Conservation (phyloP, 345 rosid genomes). For the Arabidopsis suecica region DNA sequence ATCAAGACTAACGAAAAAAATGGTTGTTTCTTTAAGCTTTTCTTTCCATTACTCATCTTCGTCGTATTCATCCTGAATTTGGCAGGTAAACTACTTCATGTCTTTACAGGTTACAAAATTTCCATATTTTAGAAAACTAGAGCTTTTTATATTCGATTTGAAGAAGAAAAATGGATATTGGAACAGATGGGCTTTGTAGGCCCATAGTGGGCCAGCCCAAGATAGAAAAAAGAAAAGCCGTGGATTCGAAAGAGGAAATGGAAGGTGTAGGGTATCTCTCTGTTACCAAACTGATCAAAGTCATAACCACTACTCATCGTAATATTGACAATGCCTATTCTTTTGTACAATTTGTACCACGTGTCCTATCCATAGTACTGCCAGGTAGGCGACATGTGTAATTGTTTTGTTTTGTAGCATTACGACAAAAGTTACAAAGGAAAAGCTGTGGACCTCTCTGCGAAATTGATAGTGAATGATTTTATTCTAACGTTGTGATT, state of each 20-base stretch:
- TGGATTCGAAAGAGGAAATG: slow-evolving; percentile 14
- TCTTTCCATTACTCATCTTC: background rate
- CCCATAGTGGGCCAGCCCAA: slow-evolving; percentile 35
- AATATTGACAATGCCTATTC: slow-evolving; percentile 29
- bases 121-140: background rate
- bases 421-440: slow-evolving; percentile 27
- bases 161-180: background rate
- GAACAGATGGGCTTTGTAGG: slow-evolving; percentile 29
- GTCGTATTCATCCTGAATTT: background rate
- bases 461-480: background rate
- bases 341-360: background rate
- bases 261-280: slow-evolving; percentile 45
- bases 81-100: slow-evolving; percentile 11
- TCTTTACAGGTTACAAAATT: background rate
- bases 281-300: slow-evolving; percentile 36
- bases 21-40: slow-evolving; percentile 37
- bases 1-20: background rate
- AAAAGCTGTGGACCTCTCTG: background rate
- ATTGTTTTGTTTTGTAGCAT: slow-evolving; percentile 25
- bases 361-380: background rate
- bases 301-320: slow-evolving; percentile 45
- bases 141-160: background rate
- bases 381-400: slow-evolving; percentile 29
- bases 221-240: slow-evolving; percentile 1
- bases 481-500: slow-evolving; percentile 25